Base-by-base conservation (phyloP, 768 basidiomycete species). In the Serendipita sp. region DNA sequence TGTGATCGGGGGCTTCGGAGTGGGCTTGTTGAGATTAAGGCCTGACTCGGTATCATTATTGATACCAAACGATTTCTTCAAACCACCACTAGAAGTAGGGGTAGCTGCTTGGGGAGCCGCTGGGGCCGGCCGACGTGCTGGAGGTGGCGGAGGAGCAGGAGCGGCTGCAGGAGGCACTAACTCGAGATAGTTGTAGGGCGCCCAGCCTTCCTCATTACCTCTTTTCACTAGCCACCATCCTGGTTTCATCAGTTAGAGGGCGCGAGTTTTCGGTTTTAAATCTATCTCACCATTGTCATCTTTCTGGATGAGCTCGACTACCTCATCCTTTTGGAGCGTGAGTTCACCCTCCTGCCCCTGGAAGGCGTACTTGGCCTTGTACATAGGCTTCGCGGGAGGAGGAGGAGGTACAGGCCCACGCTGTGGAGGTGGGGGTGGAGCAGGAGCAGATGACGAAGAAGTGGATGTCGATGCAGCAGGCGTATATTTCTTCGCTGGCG, bases 141-240 rank as follows among this genome's bases (percentile, higher is more conserved):
- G 86, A 0, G 89, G 86, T 0, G 88, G 82, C 0, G 86, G 77
- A 24, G 84, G 77, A 0, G 82, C 75, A 1, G 84, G 78, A 44
- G 81, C 82, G 2, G 83, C 79, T 66, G 80, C 82, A 22, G 81
- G 81, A 17, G 84, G 83, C 3, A 86, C 81, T 34, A 86, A 78
- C 70, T 96, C 93, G 4, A 95, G 82, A 69, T 93, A 96, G 72
- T 91, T 93, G 67, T 86, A 84, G 1, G 96, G 96, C 20, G 94
- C 91, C 93, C 94, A 99, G 14, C 91, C 96, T 70, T 97, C 92
- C 17, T 75, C 74, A 2, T 80, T 81, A 61, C 78, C 80, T 73
- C 87, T 91, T 78, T 86, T 89, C 63, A 97, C 86, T 33, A 96
- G 78, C 95, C 96, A 98, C 96, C 96, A 99, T 2, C 95, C 75